These are phyloP conservation scores for Trichoderma oligosporum DNA, from an alignment of 2,329 filamentous ascomycete genomes.

Conservation along the genomic window DNA sequence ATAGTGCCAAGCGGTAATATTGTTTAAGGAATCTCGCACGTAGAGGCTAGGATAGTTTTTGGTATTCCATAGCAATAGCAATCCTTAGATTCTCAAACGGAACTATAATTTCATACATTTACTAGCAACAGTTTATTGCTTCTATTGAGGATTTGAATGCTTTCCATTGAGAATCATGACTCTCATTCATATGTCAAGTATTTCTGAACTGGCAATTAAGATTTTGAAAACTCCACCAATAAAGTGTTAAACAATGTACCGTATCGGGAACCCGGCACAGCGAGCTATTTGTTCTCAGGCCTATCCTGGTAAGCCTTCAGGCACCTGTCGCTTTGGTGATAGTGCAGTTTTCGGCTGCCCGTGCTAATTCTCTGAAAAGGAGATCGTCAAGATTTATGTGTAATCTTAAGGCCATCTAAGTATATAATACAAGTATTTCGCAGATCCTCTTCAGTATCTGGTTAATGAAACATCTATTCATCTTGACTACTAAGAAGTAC, in stretches of 20 bases:
- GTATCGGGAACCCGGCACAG: constrained; percentile 9
- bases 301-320: neutral
- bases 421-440: neutral
- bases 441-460: neutral
- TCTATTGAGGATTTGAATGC: too few relatives aligned
- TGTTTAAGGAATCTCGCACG: too few relatives aligned
- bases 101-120: too few relatives aligned
- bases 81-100: too few relatives aligned
- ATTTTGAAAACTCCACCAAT: constrained; percentile 1
- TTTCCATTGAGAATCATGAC: neutral
- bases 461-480: neutral
- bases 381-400: neutral
- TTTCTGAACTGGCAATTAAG: neutral
- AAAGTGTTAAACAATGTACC: neutral
- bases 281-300: neutral
- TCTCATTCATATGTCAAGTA: neutral
- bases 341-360: neutral
- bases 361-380: neutral
- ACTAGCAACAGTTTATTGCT: too few relatives aligned
- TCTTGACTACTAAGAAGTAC: neutral
- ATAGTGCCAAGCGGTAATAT: too few relatives aligned
- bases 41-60: too few relatives aligned
- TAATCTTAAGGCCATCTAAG: neutral
- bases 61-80: too few relatives aligned
- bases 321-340: constrained; percentile 12